Evolutionary conservation across 768 basidiomycete genomes (phyloP), one percentile per base, ranked within the genome.

Genomic region (Infundibulicybe gibba): DNA sequence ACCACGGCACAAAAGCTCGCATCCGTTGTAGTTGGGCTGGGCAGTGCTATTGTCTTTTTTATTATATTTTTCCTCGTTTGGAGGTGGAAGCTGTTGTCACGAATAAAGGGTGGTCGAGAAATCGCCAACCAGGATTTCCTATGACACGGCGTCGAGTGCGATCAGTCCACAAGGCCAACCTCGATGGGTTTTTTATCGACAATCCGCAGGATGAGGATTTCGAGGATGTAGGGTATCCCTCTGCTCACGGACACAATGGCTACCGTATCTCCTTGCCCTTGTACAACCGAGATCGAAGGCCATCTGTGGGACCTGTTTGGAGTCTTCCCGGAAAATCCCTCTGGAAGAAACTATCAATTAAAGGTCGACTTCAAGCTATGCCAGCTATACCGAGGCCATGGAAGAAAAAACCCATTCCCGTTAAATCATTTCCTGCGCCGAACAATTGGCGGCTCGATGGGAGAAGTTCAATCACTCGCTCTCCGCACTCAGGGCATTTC

Each of bases 141-240:
- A 3, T 25, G 8, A 8, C 25, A 25, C 25, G 25, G 8, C 8
- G 8, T 8, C 48, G 53, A 11, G 37, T 49, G 11, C 49, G 38
- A 0, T 49, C 46, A 38, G 48, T 62, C 25, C 51, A 32, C 15
- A 47, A 40, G 10, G 35, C 14, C 13, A 30, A 6, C 10, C 49
- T 45, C 21, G 32, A 41, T 32, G 32, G 20, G 13, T 60, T 54
- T 44, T 43, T 40, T 5, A 60, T 62, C 32, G 61, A 62, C 46
- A 43, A 19, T 10, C 13, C 47, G 9, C 47, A 39, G 20, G 52
- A 49, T 11, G 53, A 58, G 31, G 48, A 51, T 6, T 49, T 52
- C 21, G 41, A 41, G 6, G 43, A 50, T 16, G 40, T 49, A 3
- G 32, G 16, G 37, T 12, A 13, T 25, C 44, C 25, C 25, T 25